Evolutionary conservation across 2,329 filamentous ascomycete species (phyloP), one percentile per base, ranked within the genome.

Genomic region (Trichoderma oligosporum): DNA sequence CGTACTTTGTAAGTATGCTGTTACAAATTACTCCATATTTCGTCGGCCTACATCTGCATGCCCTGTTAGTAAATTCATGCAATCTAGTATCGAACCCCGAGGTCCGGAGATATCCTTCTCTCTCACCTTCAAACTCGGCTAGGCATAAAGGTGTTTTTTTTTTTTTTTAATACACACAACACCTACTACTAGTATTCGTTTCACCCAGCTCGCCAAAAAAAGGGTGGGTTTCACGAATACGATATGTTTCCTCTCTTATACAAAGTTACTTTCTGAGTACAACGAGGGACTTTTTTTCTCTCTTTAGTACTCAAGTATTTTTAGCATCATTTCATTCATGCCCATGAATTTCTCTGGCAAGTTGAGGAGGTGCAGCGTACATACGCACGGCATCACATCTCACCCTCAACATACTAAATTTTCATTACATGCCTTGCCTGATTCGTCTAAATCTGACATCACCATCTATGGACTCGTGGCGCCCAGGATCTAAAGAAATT

Each of bases 141-240:
- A 22, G 25, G 31, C 39, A 52, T 24, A 38, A 27, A 14, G 2
- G 8, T 24, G n/a, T 22, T 25, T 29, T 25, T 35, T 5, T 20
- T 20, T 41, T 41, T 20, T 20, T 22, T 20, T 24, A 6, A 9
- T 27, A 46, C n/a, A 31, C n/a, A 31, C 41, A 20, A 33, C 38
- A 35, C 45, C 18, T 2, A 25, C 25, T 20, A 45, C 11, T 35
- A 20, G 12, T 29, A 39, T 38, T 35, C 12, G 31, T 36, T 45
- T 45, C 29, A 45, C 44, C 24, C 25, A 22, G 22, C 35, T 33
- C n/a, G n/a, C n/a, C n/a, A n/a, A n/a, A n/a, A 16, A 42, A n/a
- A 42, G 18, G 35, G 27, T 31, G 51, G 36, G 46, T 51, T 36
- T 44, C 55, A 57, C 55, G 46, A 51, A 57, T 49, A 51, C 55